Evolutionary conservation across 495 filamentous ascomycete genomes (phyloP).

Genomic region (Daldinia loculata): DNA sequence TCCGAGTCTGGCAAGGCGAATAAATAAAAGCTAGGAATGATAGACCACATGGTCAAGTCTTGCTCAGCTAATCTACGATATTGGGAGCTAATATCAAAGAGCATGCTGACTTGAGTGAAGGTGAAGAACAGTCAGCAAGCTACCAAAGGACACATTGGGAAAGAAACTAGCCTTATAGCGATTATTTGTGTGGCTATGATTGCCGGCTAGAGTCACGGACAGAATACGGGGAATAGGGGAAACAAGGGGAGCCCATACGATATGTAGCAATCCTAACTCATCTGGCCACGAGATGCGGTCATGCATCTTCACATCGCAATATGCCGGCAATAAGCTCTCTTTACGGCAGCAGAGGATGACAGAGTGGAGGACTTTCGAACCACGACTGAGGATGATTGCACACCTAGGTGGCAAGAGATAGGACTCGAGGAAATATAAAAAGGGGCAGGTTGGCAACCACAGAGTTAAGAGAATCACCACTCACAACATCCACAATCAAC

Average conservation of each 20-base stretch:
- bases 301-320: conserved; percentile 3
- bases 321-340: conserved; percentile 18
- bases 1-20: conserved; percentile 7
- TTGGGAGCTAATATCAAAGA: not conserved
- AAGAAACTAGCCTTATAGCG: not conserved
- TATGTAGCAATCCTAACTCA: conserved; percentile 6
- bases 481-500: conserved; percentile 18
- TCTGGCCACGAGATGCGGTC: conserved; percentile 26
- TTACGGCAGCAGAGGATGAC: not conserved
- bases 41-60: conserved; percentile 19
- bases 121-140: conserved; percentile 12
- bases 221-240: not conserved
- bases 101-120: not conserved
- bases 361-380: not conserved
- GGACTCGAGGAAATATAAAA: conserved; percentile 21
- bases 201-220: not conserved
- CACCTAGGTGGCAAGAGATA: not conserved
- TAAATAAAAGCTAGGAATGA: not conserved
- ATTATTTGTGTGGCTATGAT: not conserved
- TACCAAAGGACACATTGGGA: not conserved
- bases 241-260: not conserved
- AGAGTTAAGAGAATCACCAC: conserved; percentile 22
- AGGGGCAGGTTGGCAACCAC: conserved; percentile 1
- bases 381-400: not conserved
- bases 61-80: conserved; percentile 19